Percentiles rank a stretch among this genome's conserved stretches.
phyloP scores from a whole-genome alignment of 2,329 filamentous ascomycete species.

The Epicoccum sorghinum region DNA sequence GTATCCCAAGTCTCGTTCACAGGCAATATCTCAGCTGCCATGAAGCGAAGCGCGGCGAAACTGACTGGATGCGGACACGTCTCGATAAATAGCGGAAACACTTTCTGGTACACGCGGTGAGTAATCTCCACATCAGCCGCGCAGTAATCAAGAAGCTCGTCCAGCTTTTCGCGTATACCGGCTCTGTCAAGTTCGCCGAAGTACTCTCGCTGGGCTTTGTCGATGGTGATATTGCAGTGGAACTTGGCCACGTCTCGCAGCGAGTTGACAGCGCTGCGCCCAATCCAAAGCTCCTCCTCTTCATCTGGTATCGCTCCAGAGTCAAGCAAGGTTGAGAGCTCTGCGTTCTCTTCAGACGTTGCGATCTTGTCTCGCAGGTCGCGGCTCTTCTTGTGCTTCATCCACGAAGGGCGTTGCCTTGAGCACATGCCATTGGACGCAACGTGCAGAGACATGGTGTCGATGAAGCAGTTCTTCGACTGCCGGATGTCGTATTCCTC shows the following conservation, averaged over 20 bases:
- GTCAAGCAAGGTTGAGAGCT: conserved; percentile 73
- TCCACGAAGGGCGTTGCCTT: conserved; percentile 92
- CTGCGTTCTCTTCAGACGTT: conserved; percentile 71
- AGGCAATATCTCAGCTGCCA: conserved; percentile 92
- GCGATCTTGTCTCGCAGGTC: conserved; percentile 82
- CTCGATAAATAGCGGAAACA: conserved; percentile 86
- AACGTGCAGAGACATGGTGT: conserved; percentile 98
- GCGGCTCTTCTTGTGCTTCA: conserved; percentile 90
- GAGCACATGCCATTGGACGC: conserved; percentile 99
- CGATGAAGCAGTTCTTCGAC: conserved; percentile 83
- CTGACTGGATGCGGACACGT: conserved; percentile 96
- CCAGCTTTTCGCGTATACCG: conserved; percentile 72
- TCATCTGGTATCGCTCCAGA: conserved; percentile 73
- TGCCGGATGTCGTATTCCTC: conserved; percentile 90
- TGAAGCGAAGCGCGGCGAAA: conserved; percentile 89
- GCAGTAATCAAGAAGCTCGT: conserved; percentile 90
- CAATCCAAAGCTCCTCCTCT: conserved; percentile 95
- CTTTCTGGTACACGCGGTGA: conserved; percentile 90
- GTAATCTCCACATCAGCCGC: conserved; percentile 93
- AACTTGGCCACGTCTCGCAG: conserved; percentile 95
- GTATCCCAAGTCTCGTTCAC: conserved; percentile 86
- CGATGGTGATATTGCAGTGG: conserved; percentile 87
- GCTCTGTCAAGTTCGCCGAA: conserved; percentile 81
- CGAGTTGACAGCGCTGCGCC: conserved; percentile 92
- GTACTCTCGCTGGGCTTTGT: conserved; percentile 84